Base-by-base conservation (phyloP, 345 rosid genomes). In the Linum trigynum region DNA sequence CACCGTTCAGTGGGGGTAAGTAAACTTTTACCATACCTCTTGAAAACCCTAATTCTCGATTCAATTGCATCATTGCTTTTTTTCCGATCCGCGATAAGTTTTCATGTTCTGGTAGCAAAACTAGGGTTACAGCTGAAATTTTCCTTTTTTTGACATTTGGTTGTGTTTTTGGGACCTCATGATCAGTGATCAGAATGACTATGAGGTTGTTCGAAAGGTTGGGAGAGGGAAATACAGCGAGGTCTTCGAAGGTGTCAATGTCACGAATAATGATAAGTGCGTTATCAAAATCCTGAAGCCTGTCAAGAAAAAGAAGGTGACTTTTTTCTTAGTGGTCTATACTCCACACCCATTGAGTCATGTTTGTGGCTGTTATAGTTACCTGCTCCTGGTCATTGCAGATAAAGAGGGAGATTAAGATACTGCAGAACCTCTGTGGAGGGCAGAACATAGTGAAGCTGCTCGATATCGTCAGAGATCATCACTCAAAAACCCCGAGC, bases 201-300 rank as follows among this genome's bases (percentile, higher is more conserved):
- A 86, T 55, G 87, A 89, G 76, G 92, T 89, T 71, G 92, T 89
- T 67, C 79, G 90, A 61, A 89, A 89, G 83, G 91, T 86, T 71
- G 96, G 96, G 53, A 81, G 91, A 76, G 91, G 92, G 53, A 89
- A 89, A 23, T 23, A 23, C 32, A 23, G 32, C 1, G 32, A 23
- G 32, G 32, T 23, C 32, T 23, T 23, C 32, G 89, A 86, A 79
- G 91, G 91, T 51, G 69, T 85, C 69, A 85, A 82, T 68, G 81
- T 83, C 55, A 77, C 80, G 39, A 84, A 73, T 73, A 83, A 79
- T 48, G 92, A 86, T 48, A 76, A 76, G 16, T 89, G 94, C 62
- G 58, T 82, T 39, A 84, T 89, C 80, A 87, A 89, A 81, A 86
- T 85, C 65, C 96, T 86, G 16, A 85, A 89, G 71, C 96, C 96